Conservation (phyloP, 306 rosid species). For the Rosa rugosa region DNA sequence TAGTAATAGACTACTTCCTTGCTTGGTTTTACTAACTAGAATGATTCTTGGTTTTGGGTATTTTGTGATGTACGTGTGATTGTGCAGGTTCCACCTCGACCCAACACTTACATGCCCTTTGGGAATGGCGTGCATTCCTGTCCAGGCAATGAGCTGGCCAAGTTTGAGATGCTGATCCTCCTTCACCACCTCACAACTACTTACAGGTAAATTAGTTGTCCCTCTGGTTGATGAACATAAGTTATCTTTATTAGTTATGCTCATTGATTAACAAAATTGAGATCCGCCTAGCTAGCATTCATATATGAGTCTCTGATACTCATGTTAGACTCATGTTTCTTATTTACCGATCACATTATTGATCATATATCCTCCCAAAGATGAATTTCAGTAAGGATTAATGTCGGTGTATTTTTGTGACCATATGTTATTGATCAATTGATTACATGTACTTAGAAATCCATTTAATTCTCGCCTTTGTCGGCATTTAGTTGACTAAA, state of each 20-base stretch:
- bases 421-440: neutral
- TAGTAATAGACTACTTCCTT: conserved; percentile 11
- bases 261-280: neutral
- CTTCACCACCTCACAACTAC: conserved; percentile 79
- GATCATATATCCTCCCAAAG: neutral
- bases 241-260: neutral
- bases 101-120: conserved; percentile 89
- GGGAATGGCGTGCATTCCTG: conserved; percentile 96
- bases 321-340: neutral
- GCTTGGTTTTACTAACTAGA: neutral
- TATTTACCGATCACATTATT: neutral
- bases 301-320: no score
- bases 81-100: conserved; percentile 75
- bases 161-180: conserved; percentile 80
- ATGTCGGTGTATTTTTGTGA: neutral
- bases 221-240: neutral
- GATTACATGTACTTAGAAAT: neutral
- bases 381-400: neutral
- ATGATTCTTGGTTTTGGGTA: conserved; percentile 12
- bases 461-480: neutral
- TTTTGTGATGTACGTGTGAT: conserved; percentile 36
- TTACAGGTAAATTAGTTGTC: conserved; percentile 46
- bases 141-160: conserved; percentile 96
- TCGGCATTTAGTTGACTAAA: conserved; percentile 22
- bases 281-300: no score